These are phyloP conservation scores for Lasiodiplodia theobromae DNA, from an alignment of 2,329 filamentous ascomycete genomes.

Conservation along the genomic window DNA sequence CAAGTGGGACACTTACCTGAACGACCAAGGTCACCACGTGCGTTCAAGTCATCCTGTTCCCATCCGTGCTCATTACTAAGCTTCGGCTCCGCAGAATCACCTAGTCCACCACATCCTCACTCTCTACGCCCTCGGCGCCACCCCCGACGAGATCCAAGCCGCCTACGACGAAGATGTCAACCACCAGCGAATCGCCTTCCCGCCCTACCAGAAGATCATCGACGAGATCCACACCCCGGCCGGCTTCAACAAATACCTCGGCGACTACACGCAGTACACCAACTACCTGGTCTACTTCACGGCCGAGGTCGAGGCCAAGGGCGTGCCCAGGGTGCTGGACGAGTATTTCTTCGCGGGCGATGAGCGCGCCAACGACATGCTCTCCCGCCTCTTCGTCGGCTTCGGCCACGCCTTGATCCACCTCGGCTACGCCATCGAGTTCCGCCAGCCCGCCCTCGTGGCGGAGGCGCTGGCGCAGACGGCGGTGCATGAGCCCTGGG, in stretches of 20 bases:
- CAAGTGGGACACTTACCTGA: slow-evolving; percentile 83
- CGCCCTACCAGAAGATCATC: slow-evolving; percentile 59
- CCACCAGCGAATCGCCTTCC: slow-evolving; percentile 68
- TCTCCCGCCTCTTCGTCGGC: slow-evolving; percentile 73
- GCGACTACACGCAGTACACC: slow-evolving; percentile 69
- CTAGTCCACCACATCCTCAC: slow-evolving; percentile 79
- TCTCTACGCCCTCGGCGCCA: slow-evolving; percentile 77
- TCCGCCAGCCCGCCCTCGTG: slow-evolving; percentile 79
- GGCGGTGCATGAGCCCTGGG: slow-evolving; percentile 69
- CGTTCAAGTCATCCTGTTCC: neutral
- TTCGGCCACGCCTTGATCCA: slow-evolving; percentile 84
- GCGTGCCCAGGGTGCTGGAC: slow-evolving; percentile 67
- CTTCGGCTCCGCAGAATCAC: slow-evolving; percentile 62
- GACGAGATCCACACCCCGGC: slow-evolving; percentile 64
- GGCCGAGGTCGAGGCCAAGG: slow-evolving; percentile 69
- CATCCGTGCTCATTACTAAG: neutral
- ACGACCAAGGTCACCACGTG: slow-evolving; percentile 73
- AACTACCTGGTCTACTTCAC: slow-evolving; percentile 82
- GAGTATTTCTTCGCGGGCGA: slow-evolving; percentile 74
- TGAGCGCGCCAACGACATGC: slow-evolving; percentile 70
- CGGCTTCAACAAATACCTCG: slow-evolving; percentile 66
- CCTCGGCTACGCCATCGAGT: slow-evolving; percentile 84
- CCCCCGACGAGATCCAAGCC: slow-evolving; percentile 63
- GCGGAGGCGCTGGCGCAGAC: slow-evolving; percentile 81
- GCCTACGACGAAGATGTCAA: slow-evolving; percentile 69